phyloP scores from a whole-genome alignment of 768 basidiomycete genomes.

The Saitozyma sp. region DNA sequence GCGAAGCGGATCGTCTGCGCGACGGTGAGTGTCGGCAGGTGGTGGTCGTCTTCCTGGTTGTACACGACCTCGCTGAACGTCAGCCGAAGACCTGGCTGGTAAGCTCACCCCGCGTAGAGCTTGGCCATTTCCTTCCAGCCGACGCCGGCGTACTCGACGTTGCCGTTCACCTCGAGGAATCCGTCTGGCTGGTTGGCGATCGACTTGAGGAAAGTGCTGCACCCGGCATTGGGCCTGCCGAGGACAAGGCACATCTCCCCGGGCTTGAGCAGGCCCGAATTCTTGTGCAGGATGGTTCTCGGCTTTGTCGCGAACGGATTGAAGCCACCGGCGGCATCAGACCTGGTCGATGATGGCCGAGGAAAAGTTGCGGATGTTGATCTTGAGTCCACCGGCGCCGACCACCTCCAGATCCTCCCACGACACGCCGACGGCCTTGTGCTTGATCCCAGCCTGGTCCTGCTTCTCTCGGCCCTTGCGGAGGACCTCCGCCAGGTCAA shows the following conservation, averaged over 20 bases:
- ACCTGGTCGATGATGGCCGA: conserved; percentile 55
- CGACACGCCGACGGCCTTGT: conserved; percentile 52
- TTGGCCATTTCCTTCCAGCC: conserved; percentile 64
- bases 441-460: conserved; percentile 53
- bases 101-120: conserved; percentile 72
- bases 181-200: conserved; percentile 73
- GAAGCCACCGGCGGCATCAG: conserved; percentile 61
- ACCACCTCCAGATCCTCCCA: conserved; percentile 51
- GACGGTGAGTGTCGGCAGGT: conserved; percentile 71
- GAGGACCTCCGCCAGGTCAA: conserved; percentile 51
- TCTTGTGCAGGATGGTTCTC: conserved; percentile 60
- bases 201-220: conserved; percentile 77
- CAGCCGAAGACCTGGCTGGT: not conserved
- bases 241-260: conserved; percentile 74
- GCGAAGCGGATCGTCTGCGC: conserved; percentile 61
- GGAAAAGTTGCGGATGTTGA: conserved; percentile 54
- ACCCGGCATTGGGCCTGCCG: conserved; percentile 81
- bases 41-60: conserved; percentile 77
- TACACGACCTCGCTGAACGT: conserved; percentile 49
- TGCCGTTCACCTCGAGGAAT: conserved; percentile 68
- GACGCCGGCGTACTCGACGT: conserved; percentile 75
- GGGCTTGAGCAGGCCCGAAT: conserved; percentile 61
- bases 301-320: conserved; percentile 61
- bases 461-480: conserved; percentile 25
- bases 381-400: conserved; percentile 55